phyloP scores from a whole-genome alignment of 176 grass and related monocot species.

The Hordeum vulgare region DNA sequence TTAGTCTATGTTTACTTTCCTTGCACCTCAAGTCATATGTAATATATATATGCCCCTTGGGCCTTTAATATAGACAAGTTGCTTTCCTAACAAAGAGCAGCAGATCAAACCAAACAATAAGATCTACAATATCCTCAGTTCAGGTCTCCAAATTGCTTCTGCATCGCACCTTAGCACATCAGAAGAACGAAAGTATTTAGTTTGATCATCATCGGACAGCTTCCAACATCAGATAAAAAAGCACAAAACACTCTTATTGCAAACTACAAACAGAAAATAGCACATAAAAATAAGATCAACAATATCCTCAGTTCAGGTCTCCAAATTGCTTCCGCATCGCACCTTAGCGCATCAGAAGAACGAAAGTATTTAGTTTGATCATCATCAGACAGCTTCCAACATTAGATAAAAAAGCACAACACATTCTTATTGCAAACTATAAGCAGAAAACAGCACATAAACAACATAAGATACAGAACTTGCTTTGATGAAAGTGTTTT shows the following conservation, averaged over 20 bases:
- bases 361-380: too few relatives aligned
- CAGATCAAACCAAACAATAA: too few relatives aligned
- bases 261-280: too few relatives aligned
- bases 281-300: not conserved
- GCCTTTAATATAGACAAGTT: too few relatives aligned
- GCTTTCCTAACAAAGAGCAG: too few relatives aligned
- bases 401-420: not conserved
- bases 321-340: constrained; percentile 1
- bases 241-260: too few relatives aligned
- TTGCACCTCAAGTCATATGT: too few relatives aligned
- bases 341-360: constrained; percentile 16
- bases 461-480: not conserved
- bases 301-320: constrained; percentile 33
- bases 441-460: not conserved
- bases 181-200: constrained; percentile 36
- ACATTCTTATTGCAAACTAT: too few relatives aligned
- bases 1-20: too few relatives aligned
- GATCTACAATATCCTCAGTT: not conserved
- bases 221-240: not conserved
- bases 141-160: constrained; percentile 25
- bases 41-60: too few relatives aligned
- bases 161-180: not conserved
- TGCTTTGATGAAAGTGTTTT: too few relatives aligned
- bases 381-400: not conserved
- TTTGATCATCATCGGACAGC: constrained; percentile 28